These are phyloP conservation scores for Caloboletus firmus DNA, from an alignment of 1,284 basidiomycete genomes.

Conservation along the genomic window DNA sequence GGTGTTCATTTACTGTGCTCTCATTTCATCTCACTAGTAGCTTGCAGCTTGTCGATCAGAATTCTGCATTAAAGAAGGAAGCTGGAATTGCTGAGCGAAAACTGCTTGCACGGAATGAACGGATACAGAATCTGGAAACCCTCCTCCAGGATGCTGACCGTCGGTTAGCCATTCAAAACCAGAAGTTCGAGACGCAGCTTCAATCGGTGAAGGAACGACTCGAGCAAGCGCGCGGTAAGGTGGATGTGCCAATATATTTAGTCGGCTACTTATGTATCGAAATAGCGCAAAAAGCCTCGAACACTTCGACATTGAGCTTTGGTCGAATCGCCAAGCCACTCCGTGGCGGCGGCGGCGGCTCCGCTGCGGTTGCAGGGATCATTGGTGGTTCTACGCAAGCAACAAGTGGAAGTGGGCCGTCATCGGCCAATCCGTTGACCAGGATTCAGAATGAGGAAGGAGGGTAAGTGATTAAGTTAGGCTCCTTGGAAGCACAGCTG, in stretches of 20 bases:
- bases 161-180: slow-evolving; percentile 86
- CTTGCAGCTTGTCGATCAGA: slow-evolving; percentile 93
- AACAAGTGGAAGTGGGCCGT: slow-evolving; percentile 44
- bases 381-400: slow-evolving; percentile 45
- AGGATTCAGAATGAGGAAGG: slow-evolving; percentile 78
- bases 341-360: slow-evolving; percentile 86
- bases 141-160: slow-evolving; percentile 93
- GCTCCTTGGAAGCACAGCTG: slow-evolving; percentile 26
- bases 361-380: slow-evolving; percentile 39
- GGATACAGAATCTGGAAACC: slow-evolving; percentile 94
- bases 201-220: slow-evolving; percentile 90
- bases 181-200: slow-evolving; percentile 93
- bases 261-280: slow-evolving; percentile 14
- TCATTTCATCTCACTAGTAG: slow-evolving; percentile 8
- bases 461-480: slow-evolving; percentile 54
- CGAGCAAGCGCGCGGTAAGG: slow-evolving; percentile 86
- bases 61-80: slow-evolving; percentile 96
- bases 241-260: slow-evolving; percentile 3
- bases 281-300: slow-evolving; percentile 74
- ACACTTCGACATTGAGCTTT: slow-evolving; percentile 73
- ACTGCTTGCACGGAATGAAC: slow-evolving; percentile 92
- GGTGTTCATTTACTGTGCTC: slow-evolving; percentile 16
- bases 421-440: slow-evolving; percentile 58
- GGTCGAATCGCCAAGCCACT: slow-evolving; percentile 96
- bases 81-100: slow-evolving; percentile 96